Evolutionary conservation across 106 monocot genomes (phyloP), one percentile per base, ranked within the genome.

Genomic region (Chionographis japonica): DNA sequence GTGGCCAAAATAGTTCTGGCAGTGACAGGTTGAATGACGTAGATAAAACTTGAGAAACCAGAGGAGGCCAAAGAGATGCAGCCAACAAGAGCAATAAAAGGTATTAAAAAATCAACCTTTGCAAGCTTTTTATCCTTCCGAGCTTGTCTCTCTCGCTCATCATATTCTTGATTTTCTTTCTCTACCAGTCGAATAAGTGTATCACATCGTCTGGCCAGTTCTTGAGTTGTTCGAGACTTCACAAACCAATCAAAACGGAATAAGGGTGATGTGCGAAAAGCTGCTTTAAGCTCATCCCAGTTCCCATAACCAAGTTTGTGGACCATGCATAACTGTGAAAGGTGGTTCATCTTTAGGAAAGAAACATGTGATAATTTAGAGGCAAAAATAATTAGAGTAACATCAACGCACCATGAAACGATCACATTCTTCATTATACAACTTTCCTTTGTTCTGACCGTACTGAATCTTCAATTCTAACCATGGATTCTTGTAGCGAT

Each of bases 211-310:
- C 92, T 81, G 17, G 88, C 86, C 41, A 95, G 78, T 57, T 95
- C 95, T 74, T 95, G 95, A 59, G 91, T 86, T 16, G 95, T 95
- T 27, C 95, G 88, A 2, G 95, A 95, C 52, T 95, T 95, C 65
- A 92, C 95, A 83, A 92, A 95, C 95, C 95, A 95, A 70, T 95
- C 92, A 72, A 95, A 95, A 19, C 95, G 86, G 75, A 95, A 95
- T 53, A 95, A 68, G 8, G 95, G 92, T 16, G 95, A 95, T 62
- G 74, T 82, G 11, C 95, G 88, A 52, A 92, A 95, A 50, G 95
- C 86, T 53, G 86, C 81, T 72, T 92, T 95, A 42, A 95, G 70
- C 75, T 95, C 95, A 69, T 95, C 95, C 95, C 95, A 95, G 58
- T 88, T 88, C 58, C 95, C 95, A 70, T 95, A 95, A 37, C 95